Percentiles rank a stretch among this genome's conserved stretches.
Conservation (phyloP, 2,329 filamentous ascomycete genomes). For the Ceratocystis eucalypticola region DNA sequence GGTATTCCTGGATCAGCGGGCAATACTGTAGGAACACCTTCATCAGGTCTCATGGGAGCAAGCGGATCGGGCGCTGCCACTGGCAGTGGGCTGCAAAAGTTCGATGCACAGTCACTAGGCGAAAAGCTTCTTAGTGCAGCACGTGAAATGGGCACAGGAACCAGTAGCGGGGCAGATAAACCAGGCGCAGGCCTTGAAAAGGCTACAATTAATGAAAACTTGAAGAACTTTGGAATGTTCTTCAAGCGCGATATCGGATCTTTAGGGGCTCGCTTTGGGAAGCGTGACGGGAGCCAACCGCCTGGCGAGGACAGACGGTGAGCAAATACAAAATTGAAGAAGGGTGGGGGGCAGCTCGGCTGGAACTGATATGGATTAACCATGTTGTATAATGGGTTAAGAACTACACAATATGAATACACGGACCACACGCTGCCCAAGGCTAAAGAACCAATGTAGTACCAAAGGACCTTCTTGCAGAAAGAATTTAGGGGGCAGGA, state of each 20-base stretch:
- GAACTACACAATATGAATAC: background rate
- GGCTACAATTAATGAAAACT: conserved; percentile 75
- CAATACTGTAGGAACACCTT: background rate
- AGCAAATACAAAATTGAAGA: background rate
- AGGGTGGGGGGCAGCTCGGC: background rate
- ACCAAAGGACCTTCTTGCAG: background rate
- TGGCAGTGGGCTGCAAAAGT: conserved; percentile 37
- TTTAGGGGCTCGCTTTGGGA: conserved; percentile 60
- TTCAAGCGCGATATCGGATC: conserved; percentile 77
- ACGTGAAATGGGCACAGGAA: conserved; percentile 59
- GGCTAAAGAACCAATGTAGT: background rate
- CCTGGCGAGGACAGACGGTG: conserved; percentile 19
- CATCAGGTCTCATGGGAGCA: conserved; percentile 15
- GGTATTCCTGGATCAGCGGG: background rate
- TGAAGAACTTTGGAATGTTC: conserved; percentile 94
- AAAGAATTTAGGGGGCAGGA: background rate
- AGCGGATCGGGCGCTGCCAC: conserved; percentile 30
- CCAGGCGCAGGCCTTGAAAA: conserved; percentile 36
- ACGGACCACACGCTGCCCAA: background rate
- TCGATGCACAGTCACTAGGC: conserved; percentile 71
- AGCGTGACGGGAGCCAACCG: conserved; percentile 35
- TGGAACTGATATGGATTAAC: background rate
- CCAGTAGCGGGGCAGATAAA: conserved; percentile 19
- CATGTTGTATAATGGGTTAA: background rate
- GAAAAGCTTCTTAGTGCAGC: conserved; percentile 81